Base-by-base conservation (phyloP, 2,329 filamentous ascomycete genomes). In the Cercospora brassicicola region DNA sequence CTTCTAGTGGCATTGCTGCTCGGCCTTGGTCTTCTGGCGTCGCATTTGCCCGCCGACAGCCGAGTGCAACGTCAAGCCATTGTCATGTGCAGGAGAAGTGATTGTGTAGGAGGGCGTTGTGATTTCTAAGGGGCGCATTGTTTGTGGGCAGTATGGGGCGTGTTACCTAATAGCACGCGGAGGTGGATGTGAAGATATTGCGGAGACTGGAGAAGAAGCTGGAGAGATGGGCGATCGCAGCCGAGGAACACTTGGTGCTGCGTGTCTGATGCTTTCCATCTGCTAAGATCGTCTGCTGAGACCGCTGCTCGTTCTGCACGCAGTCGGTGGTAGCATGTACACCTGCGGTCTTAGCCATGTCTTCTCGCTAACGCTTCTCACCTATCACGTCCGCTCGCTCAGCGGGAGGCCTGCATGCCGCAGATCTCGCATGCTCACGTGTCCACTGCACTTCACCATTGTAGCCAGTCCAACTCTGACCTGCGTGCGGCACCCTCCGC, bases 181-280 rank as follows among this genome's bases (percentile, higher is more conserved):
- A 33, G 39, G 60, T 62, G 61, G 48, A 56, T 51, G 48, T 26
- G 42, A 42, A 63, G 61, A 61, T 60, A 48, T 56, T 62, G 59
- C 11, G 53, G 15, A 60, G 55, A 33, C 18, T 64, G 39, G 62
- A 79, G 93, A 94, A 1, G 87, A 81, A 75, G 87, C 53, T 56
- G 39, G 67, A 53, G 30, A 61, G 26, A 57, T 57, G 56, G 60
- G 56, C 64, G 42, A 53, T 68, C 56, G 26, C 30, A 67, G 39
- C 31, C 48, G 62, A 56, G 28, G 39, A 31, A 20, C 28, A 53
- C 26, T 31, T 56, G 45, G 23, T 64, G 18, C 36, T 56, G 45
- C 31, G 45, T 51, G 45, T 51, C 20, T 51, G 45, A 31, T 31
- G 28, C 48, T 64, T 45, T 51, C 18, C 30, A 18, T 48, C 48